phyloP scores from a whole-genome alignment of 371 early-diverging fungal genomes.

The Chytridiales sp. region DNA sequence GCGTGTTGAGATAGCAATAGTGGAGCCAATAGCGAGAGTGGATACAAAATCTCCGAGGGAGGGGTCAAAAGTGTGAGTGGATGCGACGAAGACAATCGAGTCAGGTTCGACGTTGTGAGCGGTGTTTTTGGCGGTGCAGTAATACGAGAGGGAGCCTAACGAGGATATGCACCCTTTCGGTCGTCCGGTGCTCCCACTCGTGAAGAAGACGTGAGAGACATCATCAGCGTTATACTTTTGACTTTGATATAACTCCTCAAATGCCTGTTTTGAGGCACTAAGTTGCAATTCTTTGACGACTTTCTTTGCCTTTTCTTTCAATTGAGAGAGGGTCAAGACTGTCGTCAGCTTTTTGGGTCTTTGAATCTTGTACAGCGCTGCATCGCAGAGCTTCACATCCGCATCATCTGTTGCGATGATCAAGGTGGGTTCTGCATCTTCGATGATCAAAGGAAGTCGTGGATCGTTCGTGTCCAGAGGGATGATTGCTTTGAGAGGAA shows the following conservation, averaged over 20 bases:
- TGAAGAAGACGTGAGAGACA: constrained; percentile 35
- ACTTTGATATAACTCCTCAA: no score
- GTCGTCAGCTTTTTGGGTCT: no score
- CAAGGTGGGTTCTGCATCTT: constrained; percentile 24
- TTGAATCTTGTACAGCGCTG: background rate
- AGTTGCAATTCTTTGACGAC: no score
- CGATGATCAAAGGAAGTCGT: constrained; percentile 29
- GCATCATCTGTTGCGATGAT: constrained; percentile 15
- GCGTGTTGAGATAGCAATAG: constrained; percentile 23
- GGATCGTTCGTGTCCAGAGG: constrained; percentile 37
- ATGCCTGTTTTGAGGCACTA: no score
- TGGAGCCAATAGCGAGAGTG: constrained; percentile 25
- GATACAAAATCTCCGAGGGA: constrained; percentile 32
- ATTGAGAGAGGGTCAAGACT: no score
- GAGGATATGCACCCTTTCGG: constrained; percentile 39
- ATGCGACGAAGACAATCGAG: constrained; percentile 28
- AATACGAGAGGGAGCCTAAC: constrained; percentile 29
- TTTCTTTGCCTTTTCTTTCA: no score
- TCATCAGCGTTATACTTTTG: constrained; percentile 1
- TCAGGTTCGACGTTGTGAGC: constrained; percentile 14
- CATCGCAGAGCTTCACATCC: constrained; percentile 3
- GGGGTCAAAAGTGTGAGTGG: constrained; percentile 39
- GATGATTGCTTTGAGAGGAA: constrained; percentile 23
- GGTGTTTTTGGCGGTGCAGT: constrained; percentile 17
- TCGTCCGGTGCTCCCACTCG: constrained; percentile 36